Evolutionary conservation across 768 basidiomycete genomes (phyloP), one percentile per base, ranked within the genome.

Genomic region (Tulasnella sp.): DNA sequence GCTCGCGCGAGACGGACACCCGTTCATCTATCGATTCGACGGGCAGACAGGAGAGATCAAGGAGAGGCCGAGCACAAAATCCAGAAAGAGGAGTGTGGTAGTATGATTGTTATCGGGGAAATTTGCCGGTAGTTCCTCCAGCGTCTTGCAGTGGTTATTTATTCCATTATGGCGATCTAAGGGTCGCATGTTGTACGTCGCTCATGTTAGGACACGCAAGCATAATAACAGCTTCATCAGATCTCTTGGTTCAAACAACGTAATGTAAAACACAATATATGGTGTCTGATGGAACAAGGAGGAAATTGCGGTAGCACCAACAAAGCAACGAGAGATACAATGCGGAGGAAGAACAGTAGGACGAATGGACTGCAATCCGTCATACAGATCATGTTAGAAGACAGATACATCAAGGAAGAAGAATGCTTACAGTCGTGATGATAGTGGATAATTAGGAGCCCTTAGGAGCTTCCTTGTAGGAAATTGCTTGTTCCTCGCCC

Each of bases 401-500:
- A 31, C 24, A 5, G 60, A 28, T n/a, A 24, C 60, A 9, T 28
- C 1, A 12, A 58, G 60, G 6, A 7, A 2, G 20, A 31, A 24
- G 11, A 64, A 31, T 64, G 60, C 60, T 64, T 28, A 64, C 60
- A 64, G 31, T 64, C 9, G 60, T 18, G 28, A 31, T 28, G 60
- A 31, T 64, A 1, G 60, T n/a, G 31, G 60, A 64, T 31, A 31
- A 64, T 28, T 64, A 64, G 46, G 46, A 46, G 9, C 89, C 89
- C 88, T 93, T 93, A 83, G 95, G 95, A 79, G 94, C 93, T 87
- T 97, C 96, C 91, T 98, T 97, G 87, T 78, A 91, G 83, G 94
- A 92, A 85, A 97, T 93, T 82, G 94, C 93, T 89, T 93, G 93
- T 88, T 98, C 96, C 88, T 98, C 96, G 82, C 89, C 90, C 97